Evolutionary conservation across 805 yeast genomes (phyloP), one percentile per base, ranked within the genome.

Genomic region (Candida golubevii): DNA sequence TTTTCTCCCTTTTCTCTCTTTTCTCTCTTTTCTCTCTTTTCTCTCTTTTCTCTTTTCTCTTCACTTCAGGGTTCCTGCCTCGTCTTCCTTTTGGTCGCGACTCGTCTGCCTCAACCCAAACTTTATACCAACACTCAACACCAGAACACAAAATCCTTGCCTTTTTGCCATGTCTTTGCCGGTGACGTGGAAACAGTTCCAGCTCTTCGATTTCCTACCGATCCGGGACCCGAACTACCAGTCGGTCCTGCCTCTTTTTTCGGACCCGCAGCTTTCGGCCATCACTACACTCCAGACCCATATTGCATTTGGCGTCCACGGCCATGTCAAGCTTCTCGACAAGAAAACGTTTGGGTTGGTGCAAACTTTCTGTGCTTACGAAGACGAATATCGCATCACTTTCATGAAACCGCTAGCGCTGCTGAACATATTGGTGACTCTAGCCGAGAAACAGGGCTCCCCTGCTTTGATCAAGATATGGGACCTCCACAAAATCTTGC

Each of bases 181-280:
- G 15, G 44, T 54, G 8, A 48, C 63, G 35, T 85, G 90, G 90
- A 72, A 91, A 47, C 96, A 86, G 58, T 86, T 91, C 64, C 88
- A 87, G 48, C 85, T 91, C 63, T 89, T 85, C 61, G 96, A 88
- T 42, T 74, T 79, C 32, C 74, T 82, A 0, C 97, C 97, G 6
- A 84, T 93, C 14, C 68, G 82, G 48, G 99, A 93, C 59, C 98
- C 98, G 6, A 69, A 77, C 47, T 74, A 77, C 45, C 82, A 83
- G 7, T 70, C 83, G 0, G 72, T 71, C 4, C 68, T 74, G 6
- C 84, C 86, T 0, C 68, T 90, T 26, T 90, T 84, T 62, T 87
- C 97, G 1, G 96, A 89, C 57, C 81, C 90, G 1, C 69, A 80
- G 10, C 61, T 89, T 33, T 72, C 85, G 5, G 80, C 88, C 1